These are phyloP conservation scores for Fusarium subtropicale DNA, from an alignment of 2,329 filamentous ascomycete genomes.

Conservation along the genomic window DNA sequence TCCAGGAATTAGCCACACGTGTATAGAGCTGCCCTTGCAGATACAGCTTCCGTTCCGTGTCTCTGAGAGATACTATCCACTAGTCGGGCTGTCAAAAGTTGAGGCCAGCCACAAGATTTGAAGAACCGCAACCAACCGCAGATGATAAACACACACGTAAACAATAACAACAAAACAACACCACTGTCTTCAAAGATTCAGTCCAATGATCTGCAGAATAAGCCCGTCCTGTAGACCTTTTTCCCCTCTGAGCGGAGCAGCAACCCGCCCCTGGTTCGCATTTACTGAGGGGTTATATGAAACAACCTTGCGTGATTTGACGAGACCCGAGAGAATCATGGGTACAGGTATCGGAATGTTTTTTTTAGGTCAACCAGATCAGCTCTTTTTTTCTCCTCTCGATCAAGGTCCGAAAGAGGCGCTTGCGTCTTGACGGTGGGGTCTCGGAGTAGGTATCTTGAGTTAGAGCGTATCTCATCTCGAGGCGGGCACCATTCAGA, in stretches of 20 bases:
- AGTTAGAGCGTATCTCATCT: constrained; percentile 27
- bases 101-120: constrained; percentile 30
- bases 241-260: constrained; percentile 19
- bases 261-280: constrained; percentile 35
- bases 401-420: constrained; percentile 46
- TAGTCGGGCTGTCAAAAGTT: constrained; percentile 15
- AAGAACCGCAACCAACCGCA: constrained; percentile 7
- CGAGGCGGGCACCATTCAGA: constrained; percentile 48
- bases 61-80: neutral
- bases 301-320: constrained; percentile 34
- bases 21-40: constrained; percentile 33
- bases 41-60: constrained; percentile 21
- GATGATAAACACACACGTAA: constrained; percentile 18
- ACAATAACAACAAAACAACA: constrained; percentile 26
- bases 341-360: constrained; percentile 44
- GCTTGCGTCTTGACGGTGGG: constrained; percentile 45
- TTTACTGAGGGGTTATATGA: constrained; percentile 34
- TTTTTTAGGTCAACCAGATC: constrained; percentile 27
- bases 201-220: constrained; percentile 22
- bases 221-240: neutral
- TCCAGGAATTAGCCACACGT: constrained; percentile 42
- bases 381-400: constrained; percentile 30
- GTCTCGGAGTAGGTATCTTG: constrained; percentile 20
- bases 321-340: constrained; percentile 29
- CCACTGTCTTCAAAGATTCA: neutral